Evolutionary conservation across 768 basidiomycete genomes (phyloP), one percentile per base, ranked within the genome.

Genomic region (Tricholoma sp.): DNA sequence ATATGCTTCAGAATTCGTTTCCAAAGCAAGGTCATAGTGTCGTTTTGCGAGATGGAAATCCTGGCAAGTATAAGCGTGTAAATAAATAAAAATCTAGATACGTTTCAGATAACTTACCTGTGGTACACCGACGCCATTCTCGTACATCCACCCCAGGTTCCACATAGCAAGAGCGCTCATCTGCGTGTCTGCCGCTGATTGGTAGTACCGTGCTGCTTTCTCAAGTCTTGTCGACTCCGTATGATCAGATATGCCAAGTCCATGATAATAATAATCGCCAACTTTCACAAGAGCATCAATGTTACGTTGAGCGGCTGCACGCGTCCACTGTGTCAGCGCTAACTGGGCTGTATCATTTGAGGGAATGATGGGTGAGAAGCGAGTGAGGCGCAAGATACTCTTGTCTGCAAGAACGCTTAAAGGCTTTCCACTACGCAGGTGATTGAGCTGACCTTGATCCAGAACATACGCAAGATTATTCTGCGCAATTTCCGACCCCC

Each of bases 141-240:
- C 96, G 69, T 98, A 98, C 97, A 98, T 98, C 91, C 92, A 98
- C 1, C 96, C 97, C 10, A 98, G 74, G 66, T 98, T 97, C 94
- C 94, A 98, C 86, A 97, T 92, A 1, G 97, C 94, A 60, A 98
- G 76, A 1, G 97, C 94, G 62, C 94, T 97, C 63, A 89, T 63
- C 58, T 95, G 91, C 2, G 92, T 95, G 60, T 94, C 93, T 2
- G 91, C 93, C 3, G 97, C 97, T 31, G 91, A 89, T 66, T 91
- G 94, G 65, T 99, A 99, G 67, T 91, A 98, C 28, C 87, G 84
- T 0, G 91, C 94, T 0, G 97, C 97, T 63, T 94, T 94, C 68
- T 96, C 94, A 68, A 85, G 84, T 15, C 90, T 81, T 17, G 76
- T 65, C 1, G 75, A 64, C 62, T 87, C 83, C 2, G 85, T 80